Evolutionary conservation across 106 monocot genomes (phyloP).

Genomic region (Acorus gramineus): DNA sequence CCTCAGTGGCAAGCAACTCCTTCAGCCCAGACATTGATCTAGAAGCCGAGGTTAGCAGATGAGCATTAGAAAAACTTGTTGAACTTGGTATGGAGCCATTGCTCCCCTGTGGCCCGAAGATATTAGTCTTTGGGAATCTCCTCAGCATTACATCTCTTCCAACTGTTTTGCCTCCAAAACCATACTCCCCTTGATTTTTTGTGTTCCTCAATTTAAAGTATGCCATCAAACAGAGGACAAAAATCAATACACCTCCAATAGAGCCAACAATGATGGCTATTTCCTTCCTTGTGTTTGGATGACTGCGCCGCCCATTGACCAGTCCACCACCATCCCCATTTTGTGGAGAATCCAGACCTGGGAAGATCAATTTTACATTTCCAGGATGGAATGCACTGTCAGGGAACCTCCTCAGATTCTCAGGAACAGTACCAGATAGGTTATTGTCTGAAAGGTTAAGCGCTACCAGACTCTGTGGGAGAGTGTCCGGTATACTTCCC

Average conservation of each 20-base stretch:
- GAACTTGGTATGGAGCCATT: conserved; percentile 40
- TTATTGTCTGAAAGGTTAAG: conserved; percentile 77
- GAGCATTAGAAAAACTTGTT: conserved; percentile 74
- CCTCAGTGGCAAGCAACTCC: conserved; percentile 28
- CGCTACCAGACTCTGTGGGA: conserved; percentile 31
- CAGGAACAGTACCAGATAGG: conserved; percentile 65
- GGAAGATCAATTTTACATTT: conserved; percentile 38
- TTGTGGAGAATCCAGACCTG: conserved; percentile 22
- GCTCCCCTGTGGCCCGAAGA: conserved; percentile 32
- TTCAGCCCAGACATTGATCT: conserved; percentile 48
- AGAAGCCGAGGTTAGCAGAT: conserved; percentile 50
- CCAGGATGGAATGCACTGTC: conserved; percentile 64
- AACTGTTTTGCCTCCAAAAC: conserved; percentile 27
- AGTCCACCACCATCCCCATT: conserved; percentile 14
- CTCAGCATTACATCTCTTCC: conserved; percentile 53
- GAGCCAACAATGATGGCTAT: conserved; percentile 67
- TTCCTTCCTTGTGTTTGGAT: conserved; percentile 28
- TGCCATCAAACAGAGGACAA: conserved; percentile 57
- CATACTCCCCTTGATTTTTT: conserved; percentile 55
- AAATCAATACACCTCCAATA: conserved; percentile 50
- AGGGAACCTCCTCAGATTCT: conserved; percentile 53
- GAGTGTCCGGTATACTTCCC: conserved; percentile 61
- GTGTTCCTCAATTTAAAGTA: conserved; percentile 53
- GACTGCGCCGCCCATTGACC: conserved; percentile 1
- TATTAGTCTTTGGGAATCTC: conserved; percentile 23